Base-by-base conservation (phyloP, 352 stramenopile genomes). In the Pythium biforme region DNA sequence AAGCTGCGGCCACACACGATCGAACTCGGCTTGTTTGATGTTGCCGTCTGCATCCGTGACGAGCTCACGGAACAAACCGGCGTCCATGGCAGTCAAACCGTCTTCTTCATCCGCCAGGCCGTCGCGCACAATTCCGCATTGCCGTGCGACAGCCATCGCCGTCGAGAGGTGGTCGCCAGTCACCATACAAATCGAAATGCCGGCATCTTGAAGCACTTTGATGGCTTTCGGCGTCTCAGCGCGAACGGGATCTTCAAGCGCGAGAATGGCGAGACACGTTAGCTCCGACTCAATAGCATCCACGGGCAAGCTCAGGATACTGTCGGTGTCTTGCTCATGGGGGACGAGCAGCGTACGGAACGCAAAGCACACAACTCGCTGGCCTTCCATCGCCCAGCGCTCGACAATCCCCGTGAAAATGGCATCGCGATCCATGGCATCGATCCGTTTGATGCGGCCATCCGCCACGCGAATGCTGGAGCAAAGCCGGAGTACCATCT, bases 111-210 rank as follows among this genome's bases (percentile, higher is more conserved):
- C 8, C 17, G 12, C 47, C 15, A 53, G 6, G 15, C 57, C 55
- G 7, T 37, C 31, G 12, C 27, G 15, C 25, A 56, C 72, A 66
- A 98, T 97, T 4, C 90, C 90, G 60, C 92, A 90, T 57, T 93
- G 62, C n/a, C 70, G 65, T 0, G 87, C 89, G 59, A 98, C 97
- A 7, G 89, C 84, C n/a, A 91, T 57, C 20, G 92, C 92, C 12
- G 94, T 98, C 48, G 92, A 79, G 46, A 95, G 78, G 27, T 88
- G 89, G 71, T 98, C 92, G 33, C 93, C 91, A 8, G 91, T 98
- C 5, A 97, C 81, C 89, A 97, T 97, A 34, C 94, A 80, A 22
- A 97, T 86, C 64, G 60, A 74, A 74, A 98, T 90, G 25, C 96
- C 96, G 7, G 93, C 93, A 19, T 70, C 70, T 70, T 97, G 83